Conservation (phyloP, 192 early-diverging fungal genomes). For the Podila epigama region DNA sequence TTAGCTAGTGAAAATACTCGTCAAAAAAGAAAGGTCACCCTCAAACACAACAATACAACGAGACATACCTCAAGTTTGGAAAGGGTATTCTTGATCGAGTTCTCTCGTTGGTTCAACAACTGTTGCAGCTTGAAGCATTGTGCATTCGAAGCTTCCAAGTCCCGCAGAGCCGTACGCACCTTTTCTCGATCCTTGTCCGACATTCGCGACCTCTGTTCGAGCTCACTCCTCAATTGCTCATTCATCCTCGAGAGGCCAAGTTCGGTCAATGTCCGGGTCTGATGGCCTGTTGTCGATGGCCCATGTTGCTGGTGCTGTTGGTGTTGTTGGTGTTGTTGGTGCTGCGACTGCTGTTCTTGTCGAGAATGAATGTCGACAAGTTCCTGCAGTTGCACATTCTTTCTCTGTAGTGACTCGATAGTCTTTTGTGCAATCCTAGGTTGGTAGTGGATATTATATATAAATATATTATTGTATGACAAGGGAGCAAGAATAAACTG, state of each 20-base stretch:
- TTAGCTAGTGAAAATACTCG: no score
- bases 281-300: background rate
- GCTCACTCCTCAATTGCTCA: constrained; percentile 40
- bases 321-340: no score
- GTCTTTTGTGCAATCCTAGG: constrained; percentile 39
- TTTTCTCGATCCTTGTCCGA: constrained; percentile 45
- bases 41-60: background rate
- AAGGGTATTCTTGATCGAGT: constrained; percentile 18
- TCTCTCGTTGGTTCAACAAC: constrained; percentile 17
- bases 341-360: no score
- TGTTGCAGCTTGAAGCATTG: constrained; percentile 37
- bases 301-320: no score
- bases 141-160: constrained; percentile 13
- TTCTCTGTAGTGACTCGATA: constrained; percentile 42
- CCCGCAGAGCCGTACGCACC: constrained; percentile 10
- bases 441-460: background rate
- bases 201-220: constrained; percentile 43
- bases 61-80: constrained; percentile 20
- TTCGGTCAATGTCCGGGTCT: constrained; percentile 19
- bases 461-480: background rate
- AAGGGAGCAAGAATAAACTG: background rate
- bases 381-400: constrained; percentile 42
- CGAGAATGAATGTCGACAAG: constrained; percentile 30
- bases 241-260: constrained; percentile 42
- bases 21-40: background rate